Percentiles rank a stretch among this genome's conserved stretches.
Evolutionary conservation across 257 asterid species (phyloP).

Genomic region (Forsythia viridissima): DNA sequence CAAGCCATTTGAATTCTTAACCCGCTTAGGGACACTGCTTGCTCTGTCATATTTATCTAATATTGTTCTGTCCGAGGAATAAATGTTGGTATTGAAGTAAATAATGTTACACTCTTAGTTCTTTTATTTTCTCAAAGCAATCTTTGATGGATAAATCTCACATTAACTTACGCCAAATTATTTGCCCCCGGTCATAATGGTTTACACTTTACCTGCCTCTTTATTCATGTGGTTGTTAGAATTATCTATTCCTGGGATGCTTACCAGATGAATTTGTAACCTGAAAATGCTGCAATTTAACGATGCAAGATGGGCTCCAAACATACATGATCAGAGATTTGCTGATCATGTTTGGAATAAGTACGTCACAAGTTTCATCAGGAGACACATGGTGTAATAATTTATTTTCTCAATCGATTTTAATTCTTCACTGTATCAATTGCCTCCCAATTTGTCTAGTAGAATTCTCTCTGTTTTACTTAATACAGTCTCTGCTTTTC

Average conservation of each 20-base stretch:
- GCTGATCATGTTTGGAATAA: not conserved
- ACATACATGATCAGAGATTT: not conserved
- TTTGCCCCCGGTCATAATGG: not conserved
- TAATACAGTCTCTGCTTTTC: conserved; percentile 13
- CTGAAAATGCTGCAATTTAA: not conserved
- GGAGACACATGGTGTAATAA: not conserved
- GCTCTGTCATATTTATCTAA: not conserved
- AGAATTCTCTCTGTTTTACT: not conserved
- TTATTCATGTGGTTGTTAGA: not conserved
- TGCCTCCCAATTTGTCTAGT: not conserved
- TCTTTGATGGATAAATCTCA: not conserved
- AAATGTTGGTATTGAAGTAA: not conserved
- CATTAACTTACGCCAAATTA: not conserved
- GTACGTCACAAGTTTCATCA: not conserved
- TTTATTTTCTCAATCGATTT: not conserved
- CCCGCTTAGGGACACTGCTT: not conserved
- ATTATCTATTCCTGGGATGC: not conserved
- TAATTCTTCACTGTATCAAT: not conserved
- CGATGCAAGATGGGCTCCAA: not conserved
- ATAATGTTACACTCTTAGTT: not conserved
- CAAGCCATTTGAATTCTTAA: not conserved
- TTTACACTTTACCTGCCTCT: not conserved
- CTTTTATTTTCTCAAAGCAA: not conserved
- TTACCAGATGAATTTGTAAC: not conserved
- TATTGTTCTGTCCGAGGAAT: not conserved